phyloP scores from a whole-genome alignment of 257 asterid genomes.

The Forsythia suspensa region DNA sequence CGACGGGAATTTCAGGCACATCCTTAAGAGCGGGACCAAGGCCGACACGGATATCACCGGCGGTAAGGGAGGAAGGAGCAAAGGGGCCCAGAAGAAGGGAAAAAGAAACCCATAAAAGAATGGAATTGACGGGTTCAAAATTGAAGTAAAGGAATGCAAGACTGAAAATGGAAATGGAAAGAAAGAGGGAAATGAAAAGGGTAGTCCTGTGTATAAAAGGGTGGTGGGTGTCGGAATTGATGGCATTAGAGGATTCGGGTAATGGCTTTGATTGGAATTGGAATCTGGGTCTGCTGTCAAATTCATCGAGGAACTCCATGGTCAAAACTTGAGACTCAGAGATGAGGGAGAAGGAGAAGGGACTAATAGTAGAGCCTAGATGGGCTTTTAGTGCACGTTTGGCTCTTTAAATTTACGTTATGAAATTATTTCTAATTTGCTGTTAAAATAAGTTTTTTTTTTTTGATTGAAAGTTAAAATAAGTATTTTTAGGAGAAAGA shows the following conservation, averaged over 20 bases:
- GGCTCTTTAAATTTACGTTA: too few species aligned
- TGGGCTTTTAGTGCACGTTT: too few species aligned
- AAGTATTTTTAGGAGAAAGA: too few species aligned
- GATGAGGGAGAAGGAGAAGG: background rate
- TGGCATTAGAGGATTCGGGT: conserved; percentile 3
- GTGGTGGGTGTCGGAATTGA: background rate
- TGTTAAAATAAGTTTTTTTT: too few species aligned
- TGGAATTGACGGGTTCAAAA: conserved; percentile 59
- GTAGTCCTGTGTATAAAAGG: conserved; percentile 55
- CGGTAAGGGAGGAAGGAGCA: conserved; percentile 79
- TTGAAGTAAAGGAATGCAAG: conserved; percentile 52
- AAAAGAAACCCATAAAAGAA: conserved; percentile 65
- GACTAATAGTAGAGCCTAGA: too few species aligned
- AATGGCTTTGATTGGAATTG: conserved; percentile 61
- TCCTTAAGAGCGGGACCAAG: conserved; percentile 59
- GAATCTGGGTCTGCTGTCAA: conserved; percentile 75
- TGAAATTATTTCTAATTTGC: too few species aligned
- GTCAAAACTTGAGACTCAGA: conserved; percentile 12
- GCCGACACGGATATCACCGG: conserved; percentile 92
- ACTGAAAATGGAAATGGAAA: conserved; percentile 40
- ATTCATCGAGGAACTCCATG: conserved; percentile 91
- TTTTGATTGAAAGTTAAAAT: too few species aligned
- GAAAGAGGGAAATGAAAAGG: conserved; percentile 44
- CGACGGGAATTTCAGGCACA: conserved; percentile 15
- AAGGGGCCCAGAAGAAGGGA: conserved; percentile 86